Evolutionary conservation across 1,284 basidiomycete genomes (phyloP).

Genomic region (Tremellales sp.): DNA sequence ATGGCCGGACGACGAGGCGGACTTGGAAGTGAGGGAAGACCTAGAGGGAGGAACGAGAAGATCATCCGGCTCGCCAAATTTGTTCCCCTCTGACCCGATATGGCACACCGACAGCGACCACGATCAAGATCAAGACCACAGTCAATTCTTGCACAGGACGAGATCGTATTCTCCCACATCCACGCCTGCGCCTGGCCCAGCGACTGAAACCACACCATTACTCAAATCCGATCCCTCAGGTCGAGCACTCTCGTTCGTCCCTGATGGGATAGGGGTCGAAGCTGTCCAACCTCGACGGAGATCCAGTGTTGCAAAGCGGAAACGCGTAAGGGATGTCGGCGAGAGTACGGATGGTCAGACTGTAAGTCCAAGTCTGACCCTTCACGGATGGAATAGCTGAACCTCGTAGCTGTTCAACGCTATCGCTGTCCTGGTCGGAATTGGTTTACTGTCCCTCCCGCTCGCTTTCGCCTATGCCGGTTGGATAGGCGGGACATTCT

Average conservation of each 20-base stretch:
- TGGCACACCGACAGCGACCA: too few species aligned
- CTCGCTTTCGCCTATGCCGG: slow-evolving; percentile 82
- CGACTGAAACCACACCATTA: not conserved
- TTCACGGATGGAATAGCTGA: not conserved
- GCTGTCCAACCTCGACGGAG: slow-evolving; percentile 3
- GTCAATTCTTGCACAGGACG: not conserved
- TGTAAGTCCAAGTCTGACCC: slow-evolving; percentile 52
- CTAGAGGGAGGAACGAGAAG: not conserved
- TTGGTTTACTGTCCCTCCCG: slow-evolving; percentile 85
- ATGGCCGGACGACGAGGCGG: not conserved
- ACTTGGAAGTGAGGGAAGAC: not conserved
- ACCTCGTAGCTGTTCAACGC: slow-evolving; percentile 74
- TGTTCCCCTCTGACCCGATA: not conserved
- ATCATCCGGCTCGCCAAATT: not conserved
- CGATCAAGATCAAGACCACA: too few species aligned
- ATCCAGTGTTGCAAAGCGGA: slow-evolving; percentile 16
- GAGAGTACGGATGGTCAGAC: slow-evolving; percentile 78
- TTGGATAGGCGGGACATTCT: slow-evolving; percentile 69
- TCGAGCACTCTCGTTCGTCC: too few species aligned
- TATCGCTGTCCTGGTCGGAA: slow-evolving; percentile 77
- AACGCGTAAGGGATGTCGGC: slow-evolving; percentile 48
- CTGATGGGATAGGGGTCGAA: not conserved
- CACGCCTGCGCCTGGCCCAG: not conserved
- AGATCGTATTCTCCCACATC: not conserved
- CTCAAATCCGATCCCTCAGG: not conserved